Evolutionary conservation across 1,284 basidiomycete genomes (phyloP).

Genomic region (Ceratobasidium sp.): DNA sequence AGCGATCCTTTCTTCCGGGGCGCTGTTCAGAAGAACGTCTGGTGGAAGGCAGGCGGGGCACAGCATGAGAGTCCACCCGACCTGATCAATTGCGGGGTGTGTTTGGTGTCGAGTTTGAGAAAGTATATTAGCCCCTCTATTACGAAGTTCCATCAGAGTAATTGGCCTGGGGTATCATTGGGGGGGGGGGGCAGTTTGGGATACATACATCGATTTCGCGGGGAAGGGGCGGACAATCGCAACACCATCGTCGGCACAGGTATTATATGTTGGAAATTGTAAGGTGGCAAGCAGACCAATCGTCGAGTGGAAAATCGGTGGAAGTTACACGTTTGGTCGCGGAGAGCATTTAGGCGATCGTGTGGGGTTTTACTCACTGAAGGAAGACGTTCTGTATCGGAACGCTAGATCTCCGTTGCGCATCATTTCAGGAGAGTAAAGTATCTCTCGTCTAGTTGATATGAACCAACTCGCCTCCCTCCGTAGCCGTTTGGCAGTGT

Average conservation of each 20-base stretch:
- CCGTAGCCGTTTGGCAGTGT: not conserved
- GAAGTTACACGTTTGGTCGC: slow-evolving; percentile 19
- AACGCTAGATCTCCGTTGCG: slow-evolving; percentile 21
- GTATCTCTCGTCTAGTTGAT: not conserved
- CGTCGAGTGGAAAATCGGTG: not conserved
- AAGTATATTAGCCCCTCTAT: slow-evolving; percentile 10
- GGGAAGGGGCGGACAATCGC: slow-evolving; percentile 5
- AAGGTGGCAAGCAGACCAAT: not conserved
- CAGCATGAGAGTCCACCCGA: slow-evolving; percentile 1
- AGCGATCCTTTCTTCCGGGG: slow-evolving; percentile 30
- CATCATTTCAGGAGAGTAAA: not conserved
- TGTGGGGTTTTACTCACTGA: slow-evolving; percentile 20
- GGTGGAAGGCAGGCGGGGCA: slow-evolving; percentile 33
- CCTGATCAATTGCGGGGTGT: not conserved
- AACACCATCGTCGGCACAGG: slow-evolving; percentile 32
- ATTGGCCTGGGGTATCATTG: slow-evolving; percentile 19
- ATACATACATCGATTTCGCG: slow-evolving; percentile 31
- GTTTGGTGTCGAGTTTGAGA: not conserved
- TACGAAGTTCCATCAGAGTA: slow-evolving; percentile 12
- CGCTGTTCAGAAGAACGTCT: slow-evolving; percentile 4
- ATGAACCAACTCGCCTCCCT: not conserved
- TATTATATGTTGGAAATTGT: too few relatives aligned
- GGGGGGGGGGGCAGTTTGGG: slow-evolving; percentile 9
- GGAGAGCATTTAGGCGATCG: slow-evolving; percentile 15
- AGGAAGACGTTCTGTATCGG: slow-evolving; percentile 16